phyloP scores from a whole-genome alignment of 192 early-diverging fungal species.

The Allomyces macrogynus region DNA sequence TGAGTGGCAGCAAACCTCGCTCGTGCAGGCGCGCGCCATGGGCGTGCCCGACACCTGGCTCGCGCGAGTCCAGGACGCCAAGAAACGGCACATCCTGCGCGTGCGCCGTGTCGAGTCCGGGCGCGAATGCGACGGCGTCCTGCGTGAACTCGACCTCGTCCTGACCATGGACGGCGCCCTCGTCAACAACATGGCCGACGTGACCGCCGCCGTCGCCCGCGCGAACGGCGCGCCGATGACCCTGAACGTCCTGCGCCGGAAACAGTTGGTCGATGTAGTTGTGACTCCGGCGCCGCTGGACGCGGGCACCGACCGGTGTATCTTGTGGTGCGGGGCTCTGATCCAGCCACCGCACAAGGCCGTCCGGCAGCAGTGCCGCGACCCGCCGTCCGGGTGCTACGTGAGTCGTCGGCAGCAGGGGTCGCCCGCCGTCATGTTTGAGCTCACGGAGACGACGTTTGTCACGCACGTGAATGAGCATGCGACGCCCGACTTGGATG shows the following conservation, averaged over 20 bases:
- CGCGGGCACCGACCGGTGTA: conserved; percentile 7
- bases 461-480: neutral
- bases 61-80: conserved; percentile 15
- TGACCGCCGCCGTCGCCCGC: neutral
- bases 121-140: conserved; percentile 10
- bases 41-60: conserved; percentile 26
- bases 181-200: neutral
- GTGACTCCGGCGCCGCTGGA: conserved; percentile 13
- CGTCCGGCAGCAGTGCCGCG: conserved; percentile 18
- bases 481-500: conserved; percentile 2
- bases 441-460: neutral
- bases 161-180: conserved; percentile 4
- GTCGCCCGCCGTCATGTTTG: conserved; percentile 13
- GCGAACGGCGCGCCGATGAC: neutral
- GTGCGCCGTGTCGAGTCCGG: conserved; percentile 21
- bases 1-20: conserved; percentile 22
- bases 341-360: conserved; percentile 20
- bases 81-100: conserved; percentile 20
- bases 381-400: conserved; percentile 19
- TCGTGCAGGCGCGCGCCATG: conserved; percentile 26
- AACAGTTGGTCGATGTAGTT: conserved; percentile 14
- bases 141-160: conserved; percentile 29
- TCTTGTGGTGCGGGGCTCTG: conserved; percentile 2
- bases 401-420: conserved; percentile 19
- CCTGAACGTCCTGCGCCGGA: neutral